These are phyloP conservation scores for Sordariomycetes sp. DNA, from an alignment of 2,329 filamentous ascomycete species.

Conservation along the genomic window DNA sequence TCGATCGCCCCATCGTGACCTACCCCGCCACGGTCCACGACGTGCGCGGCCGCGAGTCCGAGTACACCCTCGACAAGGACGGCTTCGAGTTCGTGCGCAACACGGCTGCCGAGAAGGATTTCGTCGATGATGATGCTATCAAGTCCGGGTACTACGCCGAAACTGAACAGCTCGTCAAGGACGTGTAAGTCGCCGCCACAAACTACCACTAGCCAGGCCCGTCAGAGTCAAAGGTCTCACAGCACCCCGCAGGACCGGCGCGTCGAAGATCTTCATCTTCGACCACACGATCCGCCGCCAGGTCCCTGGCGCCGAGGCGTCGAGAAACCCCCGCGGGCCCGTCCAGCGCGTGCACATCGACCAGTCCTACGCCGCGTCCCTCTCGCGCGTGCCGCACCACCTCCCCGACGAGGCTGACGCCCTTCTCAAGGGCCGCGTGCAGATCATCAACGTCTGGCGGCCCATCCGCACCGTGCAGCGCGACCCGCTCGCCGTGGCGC, in stretches of 20 bases:
- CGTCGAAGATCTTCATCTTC: constrained; percentile 45
- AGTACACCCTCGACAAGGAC: constrained; percentile 24
- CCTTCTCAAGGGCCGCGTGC: constrained; percentile 32
- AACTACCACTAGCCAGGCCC: neutral
- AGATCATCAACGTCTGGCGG: constrained; percentile 44
- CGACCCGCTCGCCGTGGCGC: constrained; percentile 43
- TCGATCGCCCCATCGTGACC: constrained; percentile 14
- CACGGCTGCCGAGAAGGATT: constrained; percentile 21
- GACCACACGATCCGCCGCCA: constrained; percentile 45
- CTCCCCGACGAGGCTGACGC: constrained; percentile 31
- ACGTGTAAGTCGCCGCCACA: constrained; percentile 27
- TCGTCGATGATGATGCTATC: constrained; percentile 48
- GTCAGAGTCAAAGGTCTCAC: neutral
- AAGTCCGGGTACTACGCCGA: constrained; percentile 61
- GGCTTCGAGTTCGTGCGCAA: constrained; percentile 24
- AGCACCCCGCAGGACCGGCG: constrained; percentile 38
- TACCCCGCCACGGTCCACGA: constrained; percentile 21
- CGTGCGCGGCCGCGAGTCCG: constrained; percentile 21
- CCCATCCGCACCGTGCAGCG: constrained; percentile 38
- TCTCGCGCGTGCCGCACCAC: constrained; percentile 29
- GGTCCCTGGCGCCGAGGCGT: constrained; percentile 26
- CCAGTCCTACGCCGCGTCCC: constrained; percentile 37
- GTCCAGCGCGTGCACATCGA: constrained; percentile 43
- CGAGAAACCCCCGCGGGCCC: constrained; percentile 28
- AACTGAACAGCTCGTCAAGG: constrained; percentile 55